Evolutionary conservation across 2,329 filamentous ascomycete genomes (phyloP), one percentile per base, ranked within the genome.

Genomic region (Pezicula neosporulosa): DNA sequence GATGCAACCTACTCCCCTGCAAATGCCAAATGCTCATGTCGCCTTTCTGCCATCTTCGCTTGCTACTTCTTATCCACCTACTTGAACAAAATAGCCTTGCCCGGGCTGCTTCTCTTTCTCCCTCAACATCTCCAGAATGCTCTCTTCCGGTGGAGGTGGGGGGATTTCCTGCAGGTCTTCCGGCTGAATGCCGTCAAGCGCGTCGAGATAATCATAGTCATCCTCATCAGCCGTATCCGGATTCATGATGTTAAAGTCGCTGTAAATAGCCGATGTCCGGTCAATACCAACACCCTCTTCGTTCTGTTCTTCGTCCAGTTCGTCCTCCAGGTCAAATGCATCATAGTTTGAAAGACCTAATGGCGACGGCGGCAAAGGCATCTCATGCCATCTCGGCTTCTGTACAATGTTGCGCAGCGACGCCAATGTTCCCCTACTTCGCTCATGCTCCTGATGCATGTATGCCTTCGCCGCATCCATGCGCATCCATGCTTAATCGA

Each of bases 401-500:
- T 58, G 57, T 15, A 60, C 48, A 5, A 63, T 50, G 19, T 66
- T 51, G 30, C 63, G 60, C 18, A 59, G 52, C 45, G 66, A 51
- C 9, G 56, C 57, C 44, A 64, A 35, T 18, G 42, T 48, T 38
- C 57, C 58, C 41, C 50, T 56, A 6, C 47, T 56, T 37, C 50
- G 57, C 52, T 63, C 60, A 27, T 59, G 58, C 47, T 62, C 56
- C 15, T 57, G 49, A 16, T 54, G 53, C 48, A 60, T 58, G 19
- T 60, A 56, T 30, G 61, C 54, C 47, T 58, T 64, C 27, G 54
- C 57, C 2, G 58, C 56, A 45, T 69, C 68, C 21, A 81, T 68
- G 4, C 2, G 58, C 56, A 45, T 69, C 68, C 21, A 81, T 68
- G 4, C 74, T 70, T 51, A 73, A 70, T 16, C 81, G 71, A 8